Evolutionary conservation across 148 eudicot genomes (phyloP), one percentile per base, ranked within the genome.

Genomic region (Cornus kousa): DNA sequence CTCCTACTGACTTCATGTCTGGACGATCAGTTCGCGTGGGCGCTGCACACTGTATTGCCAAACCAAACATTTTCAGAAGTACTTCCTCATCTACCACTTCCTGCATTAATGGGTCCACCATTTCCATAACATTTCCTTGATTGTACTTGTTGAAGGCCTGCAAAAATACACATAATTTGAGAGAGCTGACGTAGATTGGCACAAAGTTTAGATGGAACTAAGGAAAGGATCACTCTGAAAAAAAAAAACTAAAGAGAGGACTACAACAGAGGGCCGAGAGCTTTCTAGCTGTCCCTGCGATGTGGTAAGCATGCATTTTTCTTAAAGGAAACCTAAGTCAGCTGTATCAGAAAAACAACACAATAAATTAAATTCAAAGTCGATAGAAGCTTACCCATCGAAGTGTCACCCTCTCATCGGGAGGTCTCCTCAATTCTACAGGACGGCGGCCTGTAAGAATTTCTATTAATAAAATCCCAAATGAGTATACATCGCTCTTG

Each of bases 401-500:
- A 75, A 94, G 80, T 12, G 93, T 87, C 28, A 97, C 88, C 83
- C 93, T 86, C 87, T 94, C 94, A 13, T 88, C 87, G 33, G 88
- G 68, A 59, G 91, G 84, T 83, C 81, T 88, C 83, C 82, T 90
- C 74, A 89, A 83, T 73, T 97, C 99, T 82, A 97, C 95, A 40
- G 99, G 99, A 19, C 97, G 90, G 14, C 98, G 97, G 17, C 95
- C 99, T 4, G 97, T 94, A 68, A 97, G 86, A 79, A 91, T 92
- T 80, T 97, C 99, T 22, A 97, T 20, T 48, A 97, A 80, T 72
- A 94, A 70, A 72, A 97, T 83, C 70, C 98, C 99, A 73, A 89
- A 97, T 48, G 99, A 97, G 87, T 94, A 97, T 13, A 97, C 99
- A 76, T 97, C 99, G 55, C 99, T 97, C 78, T 91, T 94, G 6